These are phyloP conservation scores for Phytophthora sojae DNA, from an alignment of 352 stramenopile genomes.

Conservation along the genomic window DNA sequence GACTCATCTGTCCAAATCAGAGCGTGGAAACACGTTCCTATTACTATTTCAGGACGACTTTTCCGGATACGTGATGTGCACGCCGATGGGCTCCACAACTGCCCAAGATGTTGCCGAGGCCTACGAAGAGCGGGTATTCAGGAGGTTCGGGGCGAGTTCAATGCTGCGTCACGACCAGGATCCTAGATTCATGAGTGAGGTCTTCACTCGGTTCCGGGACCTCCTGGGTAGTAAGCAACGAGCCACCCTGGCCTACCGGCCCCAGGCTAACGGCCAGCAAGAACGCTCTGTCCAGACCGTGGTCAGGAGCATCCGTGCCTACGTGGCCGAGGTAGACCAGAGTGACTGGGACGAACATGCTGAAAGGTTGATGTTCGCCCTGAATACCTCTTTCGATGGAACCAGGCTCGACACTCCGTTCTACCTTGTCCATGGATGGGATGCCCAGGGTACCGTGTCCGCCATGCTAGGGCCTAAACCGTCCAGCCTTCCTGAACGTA, in stretches of 20 bases:
- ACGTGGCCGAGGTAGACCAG: neutral
- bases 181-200: neutral
- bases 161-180: neutral
- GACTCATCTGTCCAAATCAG: constrained; percentile 1
- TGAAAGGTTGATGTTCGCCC: neutral
- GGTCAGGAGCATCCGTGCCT: neutral
- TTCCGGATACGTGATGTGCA: neutral
- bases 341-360: neutral
- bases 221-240: neutral
- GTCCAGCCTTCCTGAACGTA: neutral
- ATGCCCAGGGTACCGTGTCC: neutral
- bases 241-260: neutral
- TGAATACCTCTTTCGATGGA: neutral
- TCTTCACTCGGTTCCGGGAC: neutral
- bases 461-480: neutral
- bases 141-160: neutral
- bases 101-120: neutral
- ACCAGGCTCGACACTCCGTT: neutral
- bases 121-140: neutral
- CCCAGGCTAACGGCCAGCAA: neutral
- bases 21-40: neutral
- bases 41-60: neutral
- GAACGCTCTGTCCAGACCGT: neutral
- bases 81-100: neutral
- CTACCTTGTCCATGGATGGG: neutral